Evolutionary conservation across 108 stramenopile genomes (phyloP).

Genomic region (Chaetoceros muelleri): DNA sequence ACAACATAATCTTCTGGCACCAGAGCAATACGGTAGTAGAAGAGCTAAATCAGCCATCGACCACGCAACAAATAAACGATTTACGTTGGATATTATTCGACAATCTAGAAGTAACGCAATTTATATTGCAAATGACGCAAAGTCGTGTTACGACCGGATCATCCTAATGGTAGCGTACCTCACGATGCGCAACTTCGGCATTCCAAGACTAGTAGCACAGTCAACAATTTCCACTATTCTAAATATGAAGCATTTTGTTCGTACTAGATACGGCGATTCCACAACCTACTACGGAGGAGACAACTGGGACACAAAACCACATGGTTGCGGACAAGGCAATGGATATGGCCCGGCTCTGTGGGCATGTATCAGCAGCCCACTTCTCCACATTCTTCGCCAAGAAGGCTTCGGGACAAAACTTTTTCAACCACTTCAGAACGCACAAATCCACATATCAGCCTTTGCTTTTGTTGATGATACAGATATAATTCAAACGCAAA

Average conservation of each 20-base stretch:
- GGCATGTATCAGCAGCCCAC: no score
- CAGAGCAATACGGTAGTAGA: no score
- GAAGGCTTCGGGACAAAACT: constrained; percentile 7
- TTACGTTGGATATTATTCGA: constrained; percentile 1
- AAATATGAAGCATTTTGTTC: constrained; percentile 6
- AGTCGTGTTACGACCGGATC: no score
- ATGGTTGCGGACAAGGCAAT: neutral
- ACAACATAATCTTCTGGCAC: neutral
- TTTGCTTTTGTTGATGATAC: no score
- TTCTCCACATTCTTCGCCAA: constrained; percentile 4
- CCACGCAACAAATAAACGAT: neutral
- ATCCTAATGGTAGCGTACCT: no score
- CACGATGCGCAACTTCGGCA: constrained; percentile 9
- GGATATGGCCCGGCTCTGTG: no score
- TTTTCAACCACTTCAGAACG: neutral
- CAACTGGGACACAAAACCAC: no score
- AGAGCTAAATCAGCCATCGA: constrained; percentile 1
- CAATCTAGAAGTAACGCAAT: neutral
- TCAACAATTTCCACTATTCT: no score
- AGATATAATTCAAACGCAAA: no score
- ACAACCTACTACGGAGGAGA: no score
- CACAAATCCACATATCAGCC: neutral
- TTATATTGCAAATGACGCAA: no score
- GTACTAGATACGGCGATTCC: constrained; percentile 1
- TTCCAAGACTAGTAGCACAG: neutral